Base-by-base conservation (phyloP, 2,329 filamentous ascomycete species). In the Fusarium foetens region DNA sequence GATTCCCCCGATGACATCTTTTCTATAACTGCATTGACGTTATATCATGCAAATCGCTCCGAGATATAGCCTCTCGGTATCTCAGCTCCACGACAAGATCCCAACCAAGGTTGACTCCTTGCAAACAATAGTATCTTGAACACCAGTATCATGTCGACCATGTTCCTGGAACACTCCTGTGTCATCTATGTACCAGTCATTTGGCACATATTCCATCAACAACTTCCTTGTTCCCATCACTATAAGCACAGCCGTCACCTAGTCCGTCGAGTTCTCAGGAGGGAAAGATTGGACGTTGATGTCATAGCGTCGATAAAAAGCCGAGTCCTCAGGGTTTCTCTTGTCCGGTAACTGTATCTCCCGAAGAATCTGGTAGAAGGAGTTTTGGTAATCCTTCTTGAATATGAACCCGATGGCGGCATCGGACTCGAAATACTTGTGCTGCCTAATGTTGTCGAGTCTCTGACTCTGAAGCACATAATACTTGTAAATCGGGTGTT, bases 131-230 rank as follows among this genome's bases (percentile, higher is more conserved):
- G 49, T 66, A 25, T 76, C 64, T 31, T 48, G 35, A 23, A 76
- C 63, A 31, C 27, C 43, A 23, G 49, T 58, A 38, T 31, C 42
- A 14, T 36, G 42, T 21, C 75, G 66, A 4, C 74, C 75, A 21
- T 51, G 46, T 36, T 74, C 63, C 29, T 63, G 73, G 51, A 76
- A 76, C 45, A 60, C 60, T 11, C 75, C 75, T 9, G 46, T 58
- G 8, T 73, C 71, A 11, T 75, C 75, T 33, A 76, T 63, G 57
- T 75, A 74, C 74, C 75, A 76, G 31, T 74, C 75, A 6, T 49
- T 29, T 3, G 75, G 71, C 19, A 70, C 69, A 17, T 71, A 54
- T 23, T 74, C 73, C 19, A 74, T 66, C 58, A 76, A 42, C 12
- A 76, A 39, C 6, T 48, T 42, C 43, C 35, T 49, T 21, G 43